Evolutionary conservation across 2,329 filamentous ascomycete species (phyloP), one percentile per base, ranked within the genome.

Genomic region (Pseudopyricularia javanii): DNA sequence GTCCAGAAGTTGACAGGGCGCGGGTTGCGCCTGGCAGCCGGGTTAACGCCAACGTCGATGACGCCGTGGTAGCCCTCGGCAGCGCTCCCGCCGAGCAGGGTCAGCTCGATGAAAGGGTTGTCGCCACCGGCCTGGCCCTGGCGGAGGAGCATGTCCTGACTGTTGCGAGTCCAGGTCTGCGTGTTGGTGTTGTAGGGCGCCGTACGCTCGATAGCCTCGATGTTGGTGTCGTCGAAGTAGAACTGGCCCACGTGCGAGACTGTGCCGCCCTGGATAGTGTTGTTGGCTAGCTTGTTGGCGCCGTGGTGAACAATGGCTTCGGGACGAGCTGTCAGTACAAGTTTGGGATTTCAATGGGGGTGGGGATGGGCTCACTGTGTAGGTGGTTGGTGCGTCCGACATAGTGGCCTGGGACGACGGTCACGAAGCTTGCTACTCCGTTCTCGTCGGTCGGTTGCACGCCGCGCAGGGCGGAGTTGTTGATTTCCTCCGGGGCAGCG

Each of bases 101-200:
- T 50, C 34, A 76, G 78, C 60, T 80, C 72, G 11, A 76, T 66
- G 60, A 79, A 71, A 1, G 76, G 76, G 54, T 76, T 73, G 54
- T 64, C 66, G 26, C 61, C 58, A 24, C 59, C 45, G 6, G 56
- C 63, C 2, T 62, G 61, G 6, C 61, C 60, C 51, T 64, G 62
- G 14, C 60, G 58, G 14, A 61, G 63, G 54, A 61, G 64, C 49
- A 57, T 52, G 50, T 68, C 64, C 1, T 7, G 47, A 4, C 61
- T 51, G 55, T 65, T 66, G 12, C 55, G 51, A n/a, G 63, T 67
- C 45, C 55, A 49, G 1, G 61, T 49, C 56, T 65, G 64, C 35
- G 52, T 59, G 54, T 72, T 73, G 24, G 62, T 62, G 54, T 58
- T 67, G 54, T 72, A 72, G 0, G 68, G 68, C 3, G 59, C 57